Percentiles rank a stretch among this genome's conserved stretches.
phyloP scores from a whole-genome alignment of 768 basidiomycete genomes.

The Mycena amicta region DNA sequence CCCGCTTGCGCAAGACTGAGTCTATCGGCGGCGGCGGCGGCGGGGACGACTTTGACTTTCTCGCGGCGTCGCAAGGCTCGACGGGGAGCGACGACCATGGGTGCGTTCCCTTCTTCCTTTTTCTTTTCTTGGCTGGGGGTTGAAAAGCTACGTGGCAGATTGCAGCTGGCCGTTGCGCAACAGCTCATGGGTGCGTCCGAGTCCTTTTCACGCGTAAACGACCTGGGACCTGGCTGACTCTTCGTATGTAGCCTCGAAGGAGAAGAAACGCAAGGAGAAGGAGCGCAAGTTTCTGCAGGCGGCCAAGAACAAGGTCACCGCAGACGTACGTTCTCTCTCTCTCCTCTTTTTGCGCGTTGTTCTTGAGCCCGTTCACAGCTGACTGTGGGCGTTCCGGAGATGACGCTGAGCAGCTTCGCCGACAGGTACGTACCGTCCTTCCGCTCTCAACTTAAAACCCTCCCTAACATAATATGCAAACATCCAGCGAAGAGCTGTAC shows the following conservation, averaged over 20 bases:
- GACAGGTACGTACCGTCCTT: too few relatives aligned
- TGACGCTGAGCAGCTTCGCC: too few relatives aligned
- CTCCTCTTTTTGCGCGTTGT: too few relatives aligned
- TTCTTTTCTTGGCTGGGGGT: not conserved
- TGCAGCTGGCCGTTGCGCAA: conserved; percentile 20
- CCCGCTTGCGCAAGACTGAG: conserved; percentile 8
- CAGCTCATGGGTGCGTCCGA: conserved; percentile 17
- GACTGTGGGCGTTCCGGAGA: too few relatives aligned
- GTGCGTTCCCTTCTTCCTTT: conserved; percentile 3
- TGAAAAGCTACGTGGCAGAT: not conserved
- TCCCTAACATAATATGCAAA: too few relatives aligned
- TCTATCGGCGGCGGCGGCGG: not conserved
- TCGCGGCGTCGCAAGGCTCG: conserved; percentile 23
- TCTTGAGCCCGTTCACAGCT: too few relatives aligned
- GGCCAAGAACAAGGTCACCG: conserved; percentile 9
- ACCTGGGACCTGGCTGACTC: too few relatives aligned
- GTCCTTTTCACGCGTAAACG: not conserved
- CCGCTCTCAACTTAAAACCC: too few relatives aligned
- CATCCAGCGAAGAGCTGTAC: conserved; percentile 18
- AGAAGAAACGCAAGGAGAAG: conserved; percentile 18
- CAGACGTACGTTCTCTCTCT: conserved; percentile 2
- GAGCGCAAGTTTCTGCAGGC: conserved; percentile 21
- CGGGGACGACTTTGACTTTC: conserved; percentile 21
- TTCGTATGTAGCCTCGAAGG: conserved; percentile 15
- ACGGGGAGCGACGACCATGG: conserved; percentile 20